Evolutionary conservation across 495 filamentous ascomycete genomes (phyloP).

Genomic region (Neurospora sp.): DNA sequence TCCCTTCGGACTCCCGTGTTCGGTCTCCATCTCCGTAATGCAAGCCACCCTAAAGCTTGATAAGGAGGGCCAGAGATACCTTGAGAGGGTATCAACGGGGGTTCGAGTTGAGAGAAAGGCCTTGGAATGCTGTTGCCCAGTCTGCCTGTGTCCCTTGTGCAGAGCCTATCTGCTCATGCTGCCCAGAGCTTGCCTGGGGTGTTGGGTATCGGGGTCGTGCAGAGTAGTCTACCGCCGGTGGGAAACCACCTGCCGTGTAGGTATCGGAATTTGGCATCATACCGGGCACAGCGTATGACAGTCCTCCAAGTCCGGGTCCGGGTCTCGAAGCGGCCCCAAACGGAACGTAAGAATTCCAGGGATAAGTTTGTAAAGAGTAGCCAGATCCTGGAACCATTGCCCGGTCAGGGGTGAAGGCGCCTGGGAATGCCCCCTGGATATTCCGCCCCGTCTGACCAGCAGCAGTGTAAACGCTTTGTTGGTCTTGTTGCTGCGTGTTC

Average conservation of each 20-base stretch:
- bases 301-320: conserved; percentile 18
- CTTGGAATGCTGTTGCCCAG: conserved; percentile 41
- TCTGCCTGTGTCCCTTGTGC: conserved; percentile 28
- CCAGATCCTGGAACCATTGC: conserved; percentile 19
- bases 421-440: conserved; percentile 27
- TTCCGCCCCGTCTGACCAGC: conserved; percentile 25
- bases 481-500: conserved; percentile 34
- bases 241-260: conserved; percentile 29
- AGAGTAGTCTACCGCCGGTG: conserved; percentile 31
- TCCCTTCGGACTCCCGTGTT: not conserved
- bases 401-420: conserved; percentile 28
- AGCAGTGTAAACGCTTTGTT: conserved; percentile 7
- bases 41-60: not conserved
- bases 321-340: conserved; percentile 32
- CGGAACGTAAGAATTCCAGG: conserved; percentile 35
- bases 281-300: conserved; percentile 19
- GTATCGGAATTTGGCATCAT: conserved; percentile 33
- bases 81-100: conserved; percentile 23
- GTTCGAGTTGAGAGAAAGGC: conserved; percentile 38
- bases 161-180: conserved; percentile 29
- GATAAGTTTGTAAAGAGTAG: conserved; percentile 26
- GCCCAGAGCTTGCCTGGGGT: conserved; percentile 21
- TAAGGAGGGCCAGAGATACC: not conserved
- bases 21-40: not conserved
- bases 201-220: conserved; percentile 35